Conservation (phyloP, 495 filamentous ascomycete species). For the Xylaria intraflava region DNA sequence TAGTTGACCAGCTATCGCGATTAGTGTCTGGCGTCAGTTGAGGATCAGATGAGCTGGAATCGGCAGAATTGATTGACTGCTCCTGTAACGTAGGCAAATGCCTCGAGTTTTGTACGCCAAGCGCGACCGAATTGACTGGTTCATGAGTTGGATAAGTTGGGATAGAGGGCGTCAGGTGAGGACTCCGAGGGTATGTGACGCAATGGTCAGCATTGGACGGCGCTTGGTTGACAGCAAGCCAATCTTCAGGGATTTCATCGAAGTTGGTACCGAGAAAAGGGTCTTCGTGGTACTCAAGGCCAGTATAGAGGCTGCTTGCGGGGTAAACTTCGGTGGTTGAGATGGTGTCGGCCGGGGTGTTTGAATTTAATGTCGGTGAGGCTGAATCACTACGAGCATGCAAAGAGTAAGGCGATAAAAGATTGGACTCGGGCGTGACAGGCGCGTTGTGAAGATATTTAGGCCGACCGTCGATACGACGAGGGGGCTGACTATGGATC, state of each 20-base stretch:
- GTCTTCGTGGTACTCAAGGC: conserved; percentile 33
- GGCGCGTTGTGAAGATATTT: conserved; percentile 16
- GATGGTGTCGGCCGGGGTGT: conserved; percentile 38
- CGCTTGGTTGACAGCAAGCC: conserved; percentile 7
- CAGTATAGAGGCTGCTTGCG: conserved; percentile 30
- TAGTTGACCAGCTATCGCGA: conserved; percentile 42
- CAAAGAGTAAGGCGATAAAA: conserved; percentile 37
- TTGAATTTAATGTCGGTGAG: conserved; percentile 33
- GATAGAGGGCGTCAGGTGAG: conserved; percentile 25
- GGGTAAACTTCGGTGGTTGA: conserved; percentile 37
- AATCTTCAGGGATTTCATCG: conserved; percentile 2
- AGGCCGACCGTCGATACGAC: conserved; percentile 13
- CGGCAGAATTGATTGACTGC: conserved; percentile 21
- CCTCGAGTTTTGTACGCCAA: conserved; percentile 13
- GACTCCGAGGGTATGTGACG: conserved; percentile 24
- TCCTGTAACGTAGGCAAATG: conserved; percentile 14
- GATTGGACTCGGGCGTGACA: conserved; percentile 22
- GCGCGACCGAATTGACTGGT: conserved; percentile 8
- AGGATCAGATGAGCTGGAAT: conserved; percentile 22
- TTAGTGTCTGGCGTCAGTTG: conserved; percentile 45
- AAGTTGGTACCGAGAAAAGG: conserved; percentile 30
- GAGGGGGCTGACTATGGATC: conserved; percentile 20
- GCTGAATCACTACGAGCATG: conserved; percentile 32
- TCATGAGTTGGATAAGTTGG: conserved; percentile 16
- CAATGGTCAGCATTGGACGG: conserved; percentile 22